Conservation (phyloP, 805 yeast genomes). For the Zygoascus flipseniorum region DNA sequence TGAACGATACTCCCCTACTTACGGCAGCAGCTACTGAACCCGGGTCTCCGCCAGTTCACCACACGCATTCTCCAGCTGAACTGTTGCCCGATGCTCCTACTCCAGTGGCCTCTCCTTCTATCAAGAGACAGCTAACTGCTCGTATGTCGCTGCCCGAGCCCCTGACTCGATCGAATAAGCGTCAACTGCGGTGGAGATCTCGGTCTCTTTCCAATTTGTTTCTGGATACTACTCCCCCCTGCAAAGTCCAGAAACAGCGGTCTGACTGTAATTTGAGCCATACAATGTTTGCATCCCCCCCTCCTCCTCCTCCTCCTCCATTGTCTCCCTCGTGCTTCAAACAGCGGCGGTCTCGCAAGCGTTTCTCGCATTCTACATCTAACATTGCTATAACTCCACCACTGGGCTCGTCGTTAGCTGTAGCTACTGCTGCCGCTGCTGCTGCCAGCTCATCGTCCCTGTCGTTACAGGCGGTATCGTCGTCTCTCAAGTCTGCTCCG, state of each 20-base stretch:
- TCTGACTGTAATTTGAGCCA: background rate
- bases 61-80: background rate
- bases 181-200: background rate
- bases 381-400: background rate
- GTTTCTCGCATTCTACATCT: background rate
- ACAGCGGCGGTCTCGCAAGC: background rate
- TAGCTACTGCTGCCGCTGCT: constrained; percentile 9
- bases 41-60: background rate
- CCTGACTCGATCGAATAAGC: background rate
- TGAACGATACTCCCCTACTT: background rate
- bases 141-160: background rate
- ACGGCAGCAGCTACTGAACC: background rate
- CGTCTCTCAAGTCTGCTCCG: background rate
- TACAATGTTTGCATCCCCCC: background rate
- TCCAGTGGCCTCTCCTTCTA: background rate
- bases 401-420: background rate
- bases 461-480: constrained; percentile 15
- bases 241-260: background rate
- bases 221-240: background rate
- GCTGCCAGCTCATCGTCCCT: constrained; percentile 1
- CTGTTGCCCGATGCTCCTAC: background rate
- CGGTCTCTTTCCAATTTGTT: background rate
- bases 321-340: background rate
- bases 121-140: background rate
- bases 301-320: background rate